Evolutionary conservation across 441 rosid genomes (phyloP).

Genomic region (Pelargonium myrrhifolium): DNA sequence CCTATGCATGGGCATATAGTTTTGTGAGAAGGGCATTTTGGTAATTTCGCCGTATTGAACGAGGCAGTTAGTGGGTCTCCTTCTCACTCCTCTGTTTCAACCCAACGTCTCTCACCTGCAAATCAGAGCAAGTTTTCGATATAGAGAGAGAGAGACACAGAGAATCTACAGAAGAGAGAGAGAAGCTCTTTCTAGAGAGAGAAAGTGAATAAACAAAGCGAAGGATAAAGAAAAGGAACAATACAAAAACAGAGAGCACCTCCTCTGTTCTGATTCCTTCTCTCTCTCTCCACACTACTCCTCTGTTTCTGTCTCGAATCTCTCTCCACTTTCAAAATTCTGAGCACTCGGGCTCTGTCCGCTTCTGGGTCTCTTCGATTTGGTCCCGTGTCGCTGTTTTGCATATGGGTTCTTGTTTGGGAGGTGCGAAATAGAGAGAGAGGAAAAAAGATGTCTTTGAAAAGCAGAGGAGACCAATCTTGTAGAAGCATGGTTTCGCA

Average conservation of each 20-base stretch:
- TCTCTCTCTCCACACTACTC: background rate
- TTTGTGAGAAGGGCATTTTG: background rate
- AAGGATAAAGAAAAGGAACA: background rate
- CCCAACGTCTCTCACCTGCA: background rate
- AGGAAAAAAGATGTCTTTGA: slow-evolving; percentile 35
- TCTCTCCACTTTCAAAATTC: background rate
- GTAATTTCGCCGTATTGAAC: background rate
- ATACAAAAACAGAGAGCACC: background rate
- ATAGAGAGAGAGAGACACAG: background rate
- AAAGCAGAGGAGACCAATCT: slow-evolving; percentile 51
- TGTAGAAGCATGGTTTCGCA: slow-evolving; percentile 43
- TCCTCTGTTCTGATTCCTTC: background rate
- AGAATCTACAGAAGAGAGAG: background rate
- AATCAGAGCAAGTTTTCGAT: background rate
- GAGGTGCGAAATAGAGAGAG: too few relatives aligned
- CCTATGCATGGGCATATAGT: too few relatives aligned
- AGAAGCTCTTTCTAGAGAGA: too few relatives aligned
- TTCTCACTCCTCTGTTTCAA: background rate
- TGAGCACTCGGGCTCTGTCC: slow-evolving; percentile 16
- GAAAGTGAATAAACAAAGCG: background rate
- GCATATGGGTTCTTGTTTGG: background rate
- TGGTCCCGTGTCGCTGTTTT: slow-evolving; percentile 4
- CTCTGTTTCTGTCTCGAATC: too few relatives aligned
- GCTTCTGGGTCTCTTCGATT: slow-evolving; percentile 16
- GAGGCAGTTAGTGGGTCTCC: background rate